Percentiles rank a stretch among this genome's conserved stretches.
These are phyloP conservation scores for Rickenella mellea DNA, from an alignment of 768 basidiomycete species.

Conservation along the genomic window DNA sequence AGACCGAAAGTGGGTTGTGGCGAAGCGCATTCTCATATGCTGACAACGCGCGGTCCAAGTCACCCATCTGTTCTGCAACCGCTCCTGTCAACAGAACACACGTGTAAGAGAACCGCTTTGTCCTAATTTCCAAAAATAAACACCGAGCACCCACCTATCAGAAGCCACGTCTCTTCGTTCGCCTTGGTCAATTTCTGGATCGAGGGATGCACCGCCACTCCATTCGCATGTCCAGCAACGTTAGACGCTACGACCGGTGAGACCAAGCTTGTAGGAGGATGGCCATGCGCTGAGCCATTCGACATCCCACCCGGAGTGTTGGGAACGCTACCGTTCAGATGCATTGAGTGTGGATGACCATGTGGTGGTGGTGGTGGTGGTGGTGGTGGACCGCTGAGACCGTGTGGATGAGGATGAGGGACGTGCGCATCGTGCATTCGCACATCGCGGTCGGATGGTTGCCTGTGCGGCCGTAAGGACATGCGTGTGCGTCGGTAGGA, in stretches of 20 bases:
- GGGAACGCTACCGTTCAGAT: slow-evolving; percentile 46
- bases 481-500: slow-evolving; percentile 23
- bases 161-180: slow-evolving; percentile 92
- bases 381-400: slow-evolving; percentile 27
- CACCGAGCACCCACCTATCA: slow-evolving; percentile 58
- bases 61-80: slow-evolving; percentile 91
- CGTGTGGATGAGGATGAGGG: slow-evolving; percentile 20
- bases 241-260: slow-evolving; percentile 20
- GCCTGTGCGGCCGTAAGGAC: slow-evolving; percentile 54
- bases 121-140: neutral
- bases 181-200: slow-evolving; percentile 75
- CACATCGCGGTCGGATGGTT: slow-evolving; percentile 50
- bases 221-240: slow-evolving; percentile 17
- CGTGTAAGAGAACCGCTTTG: neutral
- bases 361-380: slow-evolving; percentile 28
- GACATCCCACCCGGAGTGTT: slow-evolving; percentile 32
- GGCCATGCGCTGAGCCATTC: slow-evolving; percentile 32
- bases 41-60: slow-evolving; percentile 83
- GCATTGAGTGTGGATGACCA: slow-evolving; percentile 26
- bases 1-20: slow-evolving; percentile 87
- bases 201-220: slow-evolving; percentile 25
- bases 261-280: slow-evolving; percentile 28
- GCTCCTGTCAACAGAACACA: slow-evolving; percentile 50
- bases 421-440: slow-evolving; percentile 53
- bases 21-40: slow-evolving; percentile 94